Evolutionary conservation across 495 filamentous ascomycete species (phyloP), one percentile per base, ranked within the genome.

Genomic region (Pseudoneurospora amorphoporcata): DNA sequence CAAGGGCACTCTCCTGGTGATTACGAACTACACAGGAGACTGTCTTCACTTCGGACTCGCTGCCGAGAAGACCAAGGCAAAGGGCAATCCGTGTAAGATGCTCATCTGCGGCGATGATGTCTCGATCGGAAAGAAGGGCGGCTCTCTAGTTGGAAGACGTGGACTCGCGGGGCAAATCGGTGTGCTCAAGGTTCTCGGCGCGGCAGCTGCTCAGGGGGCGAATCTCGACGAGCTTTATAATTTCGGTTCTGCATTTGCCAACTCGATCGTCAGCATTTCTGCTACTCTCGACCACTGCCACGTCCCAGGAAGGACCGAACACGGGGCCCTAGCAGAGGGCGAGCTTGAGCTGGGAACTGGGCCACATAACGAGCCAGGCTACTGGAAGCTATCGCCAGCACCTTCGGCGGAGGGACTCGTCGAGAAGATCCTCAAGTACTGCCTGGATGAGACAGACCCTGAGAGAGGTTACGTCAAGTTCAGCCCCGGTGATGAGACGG

Each of bases 11-110:
- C 87, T 90, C 45, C 77, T 90, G n/a, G 86, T 89, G 69, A 85
- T 90, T 73, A 90, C 87, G 42, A 90, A 90, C 75, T 90, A 90
- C 76, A 90, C 88, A 0, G 88, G 88, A 35, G 88, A 90, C 79
- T 88, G 87, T 74, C 80, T 90, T 70, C 88, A 90, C 76, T 90
- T 90, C 71, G 88, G 88, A 2, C 79, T 90, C 23, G 88, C 88
- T 4, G 84, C 86, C 72, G 88, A 90, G 78, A 89, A 89, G 79
- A 87, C 86, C 14, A 83, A 86, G 47, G 87, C 86, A 17, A 79
- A 82, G 70, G 87, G 87, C 32, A 83, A 85, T 70, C 84, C 83
- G 17, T 85, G 87, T 69, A 83, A 81, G 70, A 86, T 88, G 77
- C 84, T 88, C 65, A 86, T 87, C 61, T 88, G 87, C 76, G 87